phyloP scores from a whole-genome alignment of 208 protist genomes.

The Trypanosoma boissoni region DNA sequence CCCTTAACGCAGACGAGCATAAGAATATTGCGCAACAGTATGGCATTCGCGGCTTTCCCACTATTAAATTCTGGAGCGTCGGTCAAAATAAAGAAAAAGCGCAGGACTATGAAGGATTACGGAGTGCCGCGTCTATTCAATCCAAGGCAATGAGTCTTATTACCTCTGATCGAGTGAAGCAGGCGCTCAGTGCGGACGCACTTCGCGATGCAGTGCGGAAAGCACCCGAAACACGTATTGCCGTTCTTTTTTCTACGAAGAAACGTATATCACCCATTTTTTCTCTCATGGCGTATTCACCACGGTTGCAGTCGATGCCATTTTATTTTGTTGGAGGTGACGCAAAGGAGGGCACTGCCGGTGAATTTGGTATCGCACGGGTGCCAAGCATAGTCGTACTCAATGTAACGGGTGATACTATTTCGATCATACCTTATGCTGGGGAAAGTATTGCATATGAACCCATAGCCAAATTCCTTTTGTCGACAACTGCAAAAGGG shows the following conservation, averaged over 20 bases:
- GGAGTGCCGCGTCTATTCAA: constrained; percentile 68
- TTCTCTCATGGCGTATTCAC: constrained; percentile 70
- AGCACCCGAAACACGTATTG: constrained; percentile 41
- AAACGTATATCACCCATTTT: constrained; percentile 73
- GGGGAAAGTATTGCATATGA: constrained; percentile 58
- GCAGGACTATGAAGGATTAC: constrained; percentile 70
- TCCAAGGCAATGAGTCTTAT: constrained; percentile 48
- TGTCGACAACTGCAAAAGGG: constrained; percentile 24
- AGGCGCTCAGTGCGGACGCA: constrained; percentile 15
- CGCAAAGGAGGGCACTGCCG: constrained; percentile 16
- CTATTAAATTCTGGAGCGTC: constrained; percentile 90
- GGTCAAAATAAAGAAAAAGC: constrained; percentile 54
- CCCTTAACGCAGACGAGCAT: constrained; percentile 82
- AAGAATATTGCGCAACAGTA: constrained; percentile 59
- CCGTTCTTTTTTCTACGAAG: constrained; percentile 81
- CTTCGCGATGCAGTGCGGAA: constrained; percentile 26
- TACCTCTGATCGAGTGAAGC: constrained; percentile 30
- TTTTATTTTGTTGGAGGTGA: constrained; percentile 64
- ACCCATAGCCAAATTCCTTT: constrained; percentile 66
- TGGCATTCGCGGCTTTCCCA: constrained; percentile 87
- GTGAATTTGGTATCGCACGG: constrained; percentile 42
- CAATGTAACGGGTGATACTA: constrained; percentile 17
- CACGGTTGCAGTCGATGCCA: constrained; percentile 59
- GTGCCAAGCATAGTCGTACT: constrained; percentile 60
- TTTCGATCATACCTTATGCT: constrained; percentile 32